Conservation (phyloP, 257 asterid species). For the Gynochthodes officinalis region DNA sequence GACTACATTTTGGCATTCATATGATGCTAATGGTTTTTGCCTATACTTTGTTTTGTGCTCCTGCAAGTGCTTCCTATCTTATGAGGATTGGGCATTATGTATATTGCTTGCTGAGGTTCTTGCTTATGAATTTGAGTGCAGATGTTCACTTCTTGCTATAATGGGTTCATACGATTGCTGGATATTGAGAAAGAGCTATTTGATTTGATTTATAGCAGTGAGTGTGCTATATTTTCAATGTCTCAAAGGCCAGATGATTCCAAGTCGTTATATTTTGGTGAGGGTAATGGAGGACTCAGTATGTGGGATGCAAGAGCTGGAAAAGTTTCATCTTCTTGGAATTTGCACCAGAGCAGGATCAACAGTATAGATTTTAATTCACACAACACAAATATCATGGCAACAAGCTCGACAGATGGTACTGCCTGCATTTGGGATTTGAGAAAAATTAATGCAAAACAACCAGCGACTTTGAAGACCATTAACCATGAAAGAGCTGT, state of each 20-base stretch:
- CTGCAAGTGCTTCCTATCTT: background rate
- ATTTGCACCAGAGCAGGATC: conserved; percentile 63
- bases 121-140: conserved; percentile 35
- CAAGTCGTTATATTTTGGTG: conserved; percentile 56
- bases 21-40: background rate
- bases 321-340: conserved; percentile 44
- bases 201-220: conserved; percentile 52
- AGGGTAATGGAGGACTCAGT: conserved; percentile 56
- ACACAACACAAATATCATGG: conserved; percentile 54
- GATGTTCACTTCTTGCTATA: conserved; percentile 82
- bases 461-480: conserved; percentile 40
- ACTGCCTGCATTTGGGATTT: conserved; percentile 94
- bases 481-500: conserved; percentile 63
- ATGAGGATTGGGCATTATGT: background rate
- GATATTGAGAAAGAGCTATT: conserved; percentile 75
- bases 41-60: background rate
- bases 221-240: conserved; percentile 45
- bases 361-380: conserved; percentile 70
- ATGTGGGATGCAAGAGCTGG: conserved; percentile 71
- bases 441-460: conserved; percentile 43
- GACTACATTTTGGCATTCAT: background rate
- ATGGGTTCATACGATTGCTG: conserved; percentile 80
- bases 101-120: conserved; percentile 13
- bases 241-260: conserved; percentile 44
- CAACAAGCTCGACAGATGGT: conserved; percentile 78